phyloP scores from a whole-genome alignment of 2,329 filamentous ascomycete species.

The Xylariaceae sp. region DNA sequence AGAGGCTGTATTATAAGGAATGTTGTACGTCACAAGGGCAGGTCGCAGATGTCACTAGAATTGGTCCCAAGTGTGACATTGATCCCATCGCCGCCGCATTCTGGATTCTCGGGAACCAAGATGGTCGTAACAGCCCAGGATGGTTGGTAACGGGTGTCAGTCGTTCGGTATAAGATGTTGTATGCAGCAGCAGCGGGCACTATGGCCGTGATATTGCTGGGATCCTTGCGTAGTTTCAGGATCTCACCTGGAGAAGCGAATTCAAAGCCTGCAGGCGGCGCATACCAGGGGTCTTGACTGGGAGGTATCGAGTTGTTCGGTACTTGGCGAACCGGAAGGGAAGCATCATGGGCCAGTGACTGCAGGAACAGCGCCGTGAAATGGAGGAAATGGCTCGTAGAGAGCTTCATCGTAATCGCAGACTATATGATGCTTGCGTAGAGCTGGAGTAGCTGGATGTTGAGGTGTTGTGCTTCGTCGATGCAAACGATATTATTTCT shows the following conservation, averaged over 20 bases:
- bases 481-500: no score
- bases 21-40: conserved; percentile 39
- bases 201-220: conserved; percentile 22
- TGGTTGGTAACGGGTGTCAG: conserved; percentile 32
- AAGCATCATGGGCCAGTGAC: no score
- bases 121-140: conserved; percentile 41
- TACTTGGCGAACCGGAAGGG: not conserved
- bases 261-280: conserved; percentile 30
- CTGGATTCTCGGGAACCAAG: conserved; percentile 11
- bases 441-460: no score
- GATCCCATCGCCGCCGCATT: conserved; percentile 5
- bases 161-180: conserved; percentile 40
- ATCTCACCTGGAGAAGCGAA: conserved; percentile 27
- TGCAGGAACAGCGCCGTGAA: no score
- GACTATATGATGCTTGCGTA: no score
- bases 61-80: not conserved
- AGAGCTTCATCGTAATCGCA: no score
- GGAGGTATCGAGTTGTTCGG: conserved; percentile 20
- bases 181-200: conserved; percentile 24
- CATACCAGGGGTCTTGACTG: conserved; percentile 34
- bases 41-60: not conserved
- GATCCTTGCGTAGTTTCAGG: conserved; percentile 28
- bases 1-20: conserved; percentile 35
- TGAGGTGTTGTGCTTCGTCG: no score
- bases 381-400: no score